Conservation (phyloP, 768 basidiomycete species). For the Coprinopsis marcescibilis region DNA sequence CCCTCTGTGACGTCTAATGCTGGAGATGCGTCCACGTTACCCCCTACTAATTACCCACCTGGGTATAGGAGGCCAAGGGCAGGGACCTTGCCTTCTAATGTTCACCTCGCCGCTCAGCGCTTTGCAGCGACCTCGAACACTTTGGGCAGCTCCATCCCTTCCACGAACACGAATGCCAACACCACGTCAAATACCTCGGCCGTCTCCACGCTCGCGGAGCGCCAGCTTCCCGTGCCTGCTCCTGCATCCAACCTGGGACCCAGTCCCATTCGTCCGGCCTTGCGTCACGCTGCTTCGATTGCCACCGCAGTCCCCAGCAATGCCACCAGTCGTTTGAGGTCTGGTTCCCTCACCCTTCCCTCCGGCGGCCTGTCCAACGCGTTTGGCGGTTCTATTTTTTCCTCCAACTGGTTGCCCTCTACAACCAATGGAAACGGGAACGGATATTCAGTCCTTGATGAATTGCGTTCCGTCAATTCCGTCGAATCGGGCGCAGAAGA, state of each 20-base stretch:
- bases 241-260: slow-evolving; percentile 31
- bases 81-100: slow-evolving; percentile 94
- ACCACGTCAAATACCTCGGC: too few relatives aligned
- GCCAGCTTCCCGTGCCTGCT: slow-evolving; percentile 43
- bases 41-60: slow-evolving; percentile 73
- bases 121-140: slow-evolving; percentile 66
- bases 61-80: slow-evolving; percentile 95
- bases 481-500: slow-evolving; percentile 79
- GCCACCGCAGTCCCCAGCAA: slow-evolving; percentile 57
- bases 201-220: slow-evolving; percentile 42
- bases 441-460: slow-evolving; percentile 67
- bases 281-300: slow-evolving; percentile 66
- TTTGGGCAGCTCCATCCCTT: slow-evolving; percentile 26
- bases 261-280: slow-evolving; percentile 51
- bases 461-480: slow-evolving; percentile 74
- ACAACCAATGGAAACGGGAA: slow-evolving; percentile 44
- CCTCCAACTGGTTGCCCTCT: slow-evolving; percentile 80
- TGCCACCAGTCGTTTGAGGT: slow-evolving; percentile 85
- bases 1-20: slow-evolving; percentile 48
- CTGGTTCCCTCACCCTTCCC: slow-evolving; percentile 87
- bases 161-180: slow-evolving; percentile 25
- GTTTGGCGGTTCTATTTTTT: slow-evolving; percentile 85
- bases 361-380: slow-evolving; percentile 72
- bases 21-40: slow-evolving; percentile 51
- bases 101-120: slow-evolving; percentile 80